Percentiles rank a stretch among this genome's conserved stretches.
Conservation (phyloP, 495 filamentous ascomycete species). For the Podospora bellae-mahoneyi region DNA sequence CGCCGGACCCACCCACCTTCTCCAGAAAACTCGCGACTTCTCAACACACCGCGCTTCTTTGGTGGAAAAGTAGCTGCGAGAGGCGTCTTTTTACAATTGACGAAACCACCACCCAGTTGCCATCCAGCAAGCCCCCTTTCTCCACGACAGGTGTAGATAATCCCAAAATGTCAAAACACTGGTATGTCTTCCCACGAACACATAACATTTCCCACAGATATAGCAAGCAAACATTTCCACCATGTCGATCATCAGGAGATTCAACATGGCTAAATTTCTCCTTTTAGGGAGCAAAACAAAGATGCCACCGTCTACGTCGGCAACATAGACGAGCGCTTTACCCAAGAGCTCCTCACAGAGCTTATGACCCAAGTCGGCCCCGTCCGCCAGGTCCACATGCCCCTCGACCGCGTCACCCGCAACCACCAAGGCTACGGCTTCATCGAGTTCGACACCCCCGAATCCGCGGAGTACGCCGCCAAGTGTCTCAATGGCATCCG, state of each 20-base stretch:
- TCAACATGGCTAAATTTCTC: background rate
- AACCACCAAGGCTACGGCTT: conserved; percentile 98
- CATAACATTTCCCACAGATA: background rate
- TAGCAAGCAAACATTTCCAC: background rate
- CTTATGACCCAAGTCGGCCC: conserved; percentile 96
- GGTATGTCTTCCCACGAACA: conserved; percentile 48
- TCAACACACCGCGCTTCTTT: background rate
- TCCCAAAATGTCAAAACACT: conserved; percentile 54
- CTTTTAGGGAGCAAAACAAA: conserved; percentile 90
- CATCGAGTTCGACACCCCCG: conserved; percentile 94
- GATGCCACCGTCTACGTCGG: conserved; percentile 98
- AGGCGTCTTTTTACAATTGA: background rate
- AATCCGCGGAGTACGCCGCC: conserved; percentile 95
- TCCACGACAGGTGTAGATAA: background rate
- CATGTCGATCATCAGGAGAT: background rate
- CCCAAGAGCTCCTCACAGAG: conserved; percentile 90
- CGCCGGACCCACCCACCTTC: background rate
- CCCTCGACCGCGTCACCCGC: conserved; percentile 95
- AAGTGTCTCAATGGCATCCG: conserved; percentile 95
- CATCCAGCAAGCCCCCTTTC: too few species aligned
- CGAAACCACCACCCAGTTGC: background rate
- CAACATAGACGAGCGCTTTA: conserved; percentile 94
- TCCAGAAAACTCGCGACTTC: conserved; percentile 2
- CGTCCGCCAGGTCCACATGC: conserved; percentile 95
- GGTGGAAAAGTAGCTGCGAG: background rate